phyloP scores from a whole-genome alignment of 2,329 filamentous ascomycete species.

The Cryoendolithus antarcticus region DNA sequence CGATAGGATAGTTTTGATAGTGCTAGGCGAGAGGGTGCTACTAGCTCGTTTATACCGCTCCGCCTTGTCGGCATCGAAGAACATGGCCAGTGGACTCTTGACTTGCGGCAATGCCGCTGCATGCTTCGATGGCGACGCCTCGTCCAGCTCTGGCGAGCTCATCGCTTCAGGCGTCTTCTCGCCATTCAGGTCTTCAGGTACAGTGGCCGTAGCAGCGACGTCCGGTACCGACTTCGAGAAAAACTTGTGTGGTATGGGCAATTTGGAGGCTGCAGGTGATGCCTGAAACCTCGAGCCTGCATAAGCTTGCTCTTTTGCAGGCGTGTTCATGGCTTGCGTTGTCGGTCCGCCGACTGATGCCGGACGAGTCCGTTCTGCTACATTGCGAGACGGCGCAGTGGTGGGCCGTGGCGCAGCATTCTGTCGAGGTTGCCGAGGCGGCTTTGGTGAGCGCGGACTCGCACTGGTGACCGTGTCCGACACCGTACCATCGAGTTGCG shows the following conservation, averaged over 20 bases:
- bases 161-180: constrained; percentile 34
- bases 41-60: too few relatives aligned
- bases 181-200: constrained; percentile 33
- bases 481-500: constrained; percentile 5
- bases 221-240: constrained; percentile 63
- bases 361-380: constrained; percentile 21
- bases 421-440: not conserved
- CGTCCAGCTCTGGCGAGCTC: constrained; percentile 37
- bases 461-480: constrained; percentile 4
- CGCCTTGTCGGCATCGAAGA: constrained; percentile 77
- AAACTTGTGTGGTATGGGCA: constrained; percentile 77
- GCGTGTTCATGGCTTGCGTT: constrained; percentile 23
- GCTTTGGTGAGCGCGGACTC: constrained; percentile 1
- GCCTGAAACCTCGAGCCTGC: constrained; percentile 91
- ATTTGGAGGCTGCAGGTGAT: constrained; percentile 77
- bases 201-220: constrained; percentile 37
- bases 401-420: not conserved
- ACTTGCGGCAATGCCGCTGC: constrained; percentile 33
- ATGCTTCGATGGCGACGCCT: constrained; percentile 31
- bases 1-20: too few relatives aligned
- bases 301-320: constrained; percentile 49
- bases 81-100: constrained; percentile 73
- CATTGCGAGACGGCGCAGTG: constrained; percentile 6
- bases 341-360: constrained; percentile 32
- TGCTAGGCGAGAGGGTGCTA: too few relatives aligned